A percentile compares a stretch with the other conserved stretches of the same genome.
Evolutionary conservation across 1,284 basidiomycete species (phyloP).

Genomic region (Ganoderma meredithae): DNA sequence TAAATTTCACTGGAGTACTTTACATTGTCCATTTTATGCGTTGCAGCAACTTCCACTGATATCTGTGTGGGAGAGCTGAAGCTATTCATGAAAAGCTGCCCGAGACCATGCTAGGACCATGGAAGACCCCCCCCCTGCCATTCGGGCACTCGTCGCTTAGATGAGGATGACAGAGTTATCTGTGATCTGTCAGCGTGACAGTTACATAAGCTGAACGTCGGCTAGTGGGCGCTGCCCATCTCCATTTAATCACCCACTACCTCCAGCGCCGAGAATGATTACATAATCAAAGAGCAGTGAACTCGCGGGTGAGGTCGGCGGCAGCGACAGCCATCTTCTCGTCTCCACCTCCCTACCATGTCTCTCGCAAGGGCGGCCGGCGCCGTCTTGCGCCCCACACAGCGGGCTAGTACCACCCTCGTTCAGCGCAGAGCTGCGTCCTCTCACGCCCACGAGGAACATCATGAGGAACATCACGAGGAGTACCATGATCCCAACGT

Average conservation of each 20-base stretch:
- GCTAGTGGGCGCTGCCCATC: too few relatives aligned
- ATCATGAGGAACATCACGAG: slow-evolving; percentile 43
- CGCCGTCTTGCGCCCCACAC: slow-evolving; percentile 41
- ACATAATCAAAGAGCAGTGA: slow-evolving; percentile 22
- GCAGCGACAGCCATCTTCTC: slow-evolving; percentile 15
- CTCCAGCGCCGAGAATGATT: slow-evolving; percentile 9
- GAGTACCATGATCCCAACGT: slow-evolving; percentile 50
- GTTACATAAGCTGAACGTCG: too few relatives aligned
- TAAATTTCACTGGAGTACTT: too few relatives aligned
- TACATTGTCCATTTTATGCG: too few relatives aligned
- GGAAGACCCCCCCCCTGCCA: too few relatives aligned
- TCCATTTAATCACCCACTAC: not conserved
- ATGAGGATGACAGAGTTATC: too few relatives aligned
- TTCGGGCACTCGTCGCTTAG: too few relatives aligned
- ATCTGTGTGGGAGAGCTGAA: too few relatives aligned
- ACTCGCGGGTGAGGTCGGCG: slow-evolving; percentile 14
- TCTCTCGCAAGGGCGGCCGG: slow-evolving; percentile 46
- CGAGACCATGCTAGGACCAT: too few relatives aligned
- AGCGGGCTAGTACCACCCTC: slow-evolving; percentile 32
- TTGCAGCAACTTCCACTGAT: too few relatives aligned
- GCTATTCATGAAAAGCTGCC: too few relatives aligned
- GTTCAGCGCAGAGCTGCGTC: slow-evolving; percentile 50
- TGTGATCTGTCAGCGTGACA: too few relatives aligned
- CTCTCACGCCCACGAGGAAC: slow-evolving; percentile 41
- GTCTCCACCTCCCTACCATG: slow-evolving; percentile 36